Evolutionary conservation across 208 protist species (phyloP).

Genomic region (Acanthamoeba royreba): DNA sequence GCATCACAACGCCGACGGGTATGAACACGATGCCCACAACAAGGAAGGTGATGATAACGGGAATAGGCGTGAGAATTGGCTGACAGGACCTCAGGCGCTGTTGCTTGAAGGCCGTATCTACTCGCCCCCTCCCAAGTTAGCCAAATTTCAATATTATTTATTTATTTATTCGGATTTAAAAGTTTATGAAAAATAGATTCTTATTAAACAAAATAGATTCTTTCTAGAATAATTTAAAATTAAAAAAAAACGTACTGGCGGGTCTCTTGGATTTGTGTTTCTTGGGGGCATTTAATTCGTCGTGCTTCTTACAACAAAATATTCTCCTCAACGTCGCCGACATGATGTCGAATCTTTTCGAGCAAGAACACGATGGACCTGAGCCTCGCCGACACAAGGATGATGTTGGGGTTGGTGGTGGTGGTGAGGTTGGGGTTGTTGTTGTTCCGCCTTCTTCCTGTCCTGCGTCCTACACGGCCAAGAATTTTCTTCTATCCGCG

Average conservation of each 20-base stretch:
- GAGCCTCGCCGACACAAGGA: no score
- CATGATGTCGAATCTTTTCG: background rate
- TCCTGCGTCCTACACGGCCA: no score
- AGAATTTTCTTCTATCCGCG: no score
- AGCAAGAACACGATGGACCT: background rate
- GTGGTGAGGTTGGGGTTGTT: no score
- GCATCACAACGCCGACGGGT: constrained; percentile 87
- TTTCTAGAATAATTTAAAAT: background rate
- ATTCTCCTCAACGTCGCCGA: background rate
- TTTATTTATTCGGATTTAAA: no score
- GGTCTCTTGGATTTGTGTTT: constrained; percentile 12
- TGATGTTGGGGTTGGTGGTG: no score
- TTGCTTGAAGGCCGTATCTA: constrained; percentile 88
- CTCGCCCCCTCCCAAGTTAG: background rate
- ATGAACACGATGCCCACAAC: constrained; percentile 89
- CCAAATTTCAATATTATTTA: background rate
- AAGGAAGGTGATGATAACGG: constrained; percentile 89
- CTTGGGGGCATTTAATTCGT: background rate
- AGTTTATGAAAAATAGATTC: background rate
- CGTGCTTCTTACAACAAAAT: background rate
- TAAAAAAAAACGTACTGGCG: background rate
- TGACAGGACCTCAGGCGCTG: constrained; percentile 95
- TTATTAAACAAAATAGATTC: background rate
- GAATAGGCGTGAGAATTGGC: constrained; percentile 90
- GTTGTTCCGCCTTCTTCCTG: no score